Percentiles rank a stretch among this genome's conserved stretches.
Evolutionary conservation across 306 rosid genomes (phyloP).

Genomic region (Gastrolobium bilobum): DNA sequence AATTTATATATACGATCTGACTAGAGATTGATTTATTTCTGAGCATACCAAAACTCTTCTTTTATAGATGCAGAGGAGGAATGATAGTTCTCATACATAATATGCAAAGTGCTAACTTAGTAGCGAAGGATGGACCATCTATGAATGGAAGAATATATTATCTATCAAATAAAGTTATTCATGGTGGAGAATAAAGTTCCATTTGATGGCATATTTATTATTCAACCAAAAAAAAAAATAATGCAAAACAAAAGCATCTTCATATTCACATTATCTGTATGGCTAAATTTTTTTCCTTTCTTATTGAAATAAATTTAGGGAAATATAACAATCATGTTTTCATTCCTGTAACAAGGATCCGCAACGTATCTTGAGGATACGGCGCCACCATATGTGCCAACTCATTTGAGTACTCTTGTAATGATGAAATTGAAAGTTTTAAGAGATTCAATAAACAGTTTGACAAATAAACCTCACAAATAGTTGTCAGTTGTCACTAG

Average conservation of each 20-base stretch:
- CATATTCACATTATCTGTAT: slow-evolving; percentile 8
- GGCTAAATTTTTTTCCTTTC: neutral
- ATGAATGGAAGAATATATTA: neutral
- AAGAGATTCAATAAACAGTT: neutral
- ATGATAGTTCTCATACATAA: neutral
- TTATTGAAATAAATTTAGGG: neutral
- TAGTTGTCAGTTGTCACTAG: too few relatives aligned
- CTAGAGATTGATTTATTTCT: slow-evolving; percentile 9
- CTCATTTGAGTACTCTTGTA: neutral
- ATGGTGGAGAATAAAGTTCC: slow-evolving; percentile 40
- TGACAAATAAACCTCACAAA: neutral
- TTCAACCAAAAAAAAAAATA: neutral
- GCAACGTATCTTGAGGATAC: too few relatives aligned
- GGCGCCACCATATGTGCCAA: too few relatives aligned
- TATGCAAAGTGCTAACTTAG: slow-evolving; percentile 33
- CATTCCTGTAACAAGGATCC: too few relatives aligned
- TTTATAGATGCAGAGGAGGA: slow-evolving; percentile 37
- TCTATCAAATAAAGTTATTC: slow-evolving; percentile 40
- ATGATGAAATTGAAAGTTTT: neutral
- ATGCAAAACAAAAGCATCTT: slow-evolving; percentile 39
- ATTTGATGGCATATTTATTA: slow-evolving; percentile 26
- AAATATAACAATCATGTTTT: too few relatives aligned
- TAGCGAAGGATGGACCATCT: neutral
- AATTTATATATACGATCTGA: neutral
- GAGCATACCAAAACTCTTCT: neutral